Base-by-base conservation (phyloP, 805 yeast genomes). In the Lipomyces orientalis region DNA sequence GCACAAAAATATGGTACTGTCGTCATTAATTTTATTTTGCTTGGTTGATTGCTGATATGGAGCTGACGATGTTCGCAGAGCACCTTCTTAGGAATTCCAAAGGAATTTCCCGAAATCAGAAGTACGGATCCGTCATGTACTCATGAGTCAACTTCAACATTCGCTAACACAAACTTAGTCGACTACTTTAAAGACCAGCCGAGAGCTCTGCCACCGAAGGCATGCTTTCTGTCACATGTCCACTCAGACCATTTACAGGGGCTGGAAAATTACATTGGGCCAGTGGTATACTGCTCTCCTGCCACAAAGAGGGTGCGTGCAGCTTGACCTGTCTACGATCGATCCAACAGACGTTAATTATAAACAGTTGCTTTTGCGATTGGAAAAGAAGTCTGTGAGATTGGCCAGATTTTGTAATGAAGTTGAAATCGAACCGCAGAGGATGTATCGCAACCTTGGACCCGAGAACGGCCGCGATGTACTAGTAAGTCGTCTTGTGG, bases 181-280 rank as follows among this genome's bases (percentile, higher is more conserved):
- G 82, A 79, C 60, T 75, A 77, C 60, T 77, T 78, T 61, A 58
- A 74, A 16, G n/a, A 39, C 1, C 54, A 54, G 7, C 52, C 54
- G 1, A 73, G 58, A 51, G 54, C 54, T 1, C 73, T 75, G 1
- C 58, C 65, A 1, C 77, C 79, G 2, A 67, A 68, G 35, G 73
- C 78, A 64, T 74, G 77, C 22, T 75, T 82, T 8, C 79, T 87
- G 8, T 82, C 89, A 0, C 90, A 87, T 71, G 79, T 81, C 62
- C 90, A 87, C 74, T 73, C 82, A 1, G 90, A 87, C 70, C 90
- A 86, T 72, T 73, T 86, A 58, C 74, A 67, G 0, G 90, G 90
- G 0, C 75, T 87, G 14, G 79, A 79, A 55, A 72, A 75, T n/a
- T 78, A 79, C 64, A 76, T 80, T 56, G 80, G 81, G 0, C 81